These are phyloP conservation scores for Candida nonsorbophila DNA, from an alignment of 805 yeast species.

Conservation along the genomic window DNA sequence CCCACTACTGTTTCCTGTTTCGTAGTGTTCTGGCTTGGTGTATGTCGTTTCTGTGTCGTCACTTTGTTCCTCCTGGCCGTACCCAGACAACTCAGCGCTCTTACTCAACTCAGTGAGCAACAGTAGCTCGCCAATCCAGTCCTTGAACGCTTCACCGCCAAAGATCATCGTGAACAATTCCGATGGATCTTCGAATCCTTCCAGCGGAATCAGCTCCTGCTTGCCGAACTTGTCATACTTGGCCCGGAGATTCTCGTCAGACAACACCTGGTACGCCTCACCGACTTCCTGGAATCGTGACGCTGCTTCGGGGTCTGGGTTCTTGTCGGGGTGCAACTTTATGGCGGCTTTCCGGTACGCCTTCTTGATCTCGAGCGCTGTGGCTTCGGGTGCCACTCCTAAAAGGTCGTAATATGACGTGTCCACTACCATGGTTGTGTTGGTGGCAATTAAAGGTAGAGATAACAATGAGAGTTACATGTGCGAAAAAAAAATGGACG, in stretches of 20 bases:
- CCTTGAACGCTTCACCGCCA: constrained; percentile 76
- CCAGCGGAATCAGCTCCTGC: constrained; percentile 55
- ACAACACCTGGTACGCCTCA: constrained; percentile 76
- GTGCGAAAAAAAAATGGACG: constrained; percentile 30
- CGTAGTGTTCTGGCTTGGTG: background rate
- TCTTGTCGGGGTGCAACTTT: constrained; percentile 40
- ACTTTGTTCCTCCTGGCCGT: constrained; percentile 20
- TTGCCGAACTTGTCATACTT: constrained; percentile 74
- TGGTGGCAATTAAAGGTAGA: too few relatives aligned
- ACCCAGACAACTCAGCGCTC: constrained; percentile 38
- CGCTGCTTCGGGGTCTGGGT: constrained; percentile 43
- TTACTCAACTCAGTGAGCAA: constrained; percentile 36
- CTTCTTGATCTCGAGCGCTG: constrained; percentile 39
- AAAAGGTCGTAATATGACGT: constrained; percentile 39
- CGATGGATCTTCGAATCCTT: constrained; percentile 75
- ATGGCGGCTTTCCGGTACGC: constrained; percentile 43
- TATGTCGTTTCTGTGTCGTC: constrained; percentile 16
- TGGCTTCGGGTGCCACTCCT: constrained; percentile 27
- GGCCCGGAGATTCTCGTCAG: constrained; percentile 57
- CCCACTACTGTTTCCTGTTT: constrained; percentile 7
- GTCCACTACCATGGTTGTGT: constrained; percentile 42
- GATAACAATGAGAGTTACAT: too few relatives aligned
- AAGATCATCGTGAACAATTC: constrained; percentile 81
- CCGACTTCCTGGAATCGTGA: constrained; percentile 43
- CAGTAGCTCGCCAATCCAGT: constrained; percentile 82